Percentiles rank a stretch among this genome's conserved stretches.
Evolutionary conservation across 176 grass and related monocot genomes (phyloP).

Genomic region (Panicum miliaceum): DNA sequence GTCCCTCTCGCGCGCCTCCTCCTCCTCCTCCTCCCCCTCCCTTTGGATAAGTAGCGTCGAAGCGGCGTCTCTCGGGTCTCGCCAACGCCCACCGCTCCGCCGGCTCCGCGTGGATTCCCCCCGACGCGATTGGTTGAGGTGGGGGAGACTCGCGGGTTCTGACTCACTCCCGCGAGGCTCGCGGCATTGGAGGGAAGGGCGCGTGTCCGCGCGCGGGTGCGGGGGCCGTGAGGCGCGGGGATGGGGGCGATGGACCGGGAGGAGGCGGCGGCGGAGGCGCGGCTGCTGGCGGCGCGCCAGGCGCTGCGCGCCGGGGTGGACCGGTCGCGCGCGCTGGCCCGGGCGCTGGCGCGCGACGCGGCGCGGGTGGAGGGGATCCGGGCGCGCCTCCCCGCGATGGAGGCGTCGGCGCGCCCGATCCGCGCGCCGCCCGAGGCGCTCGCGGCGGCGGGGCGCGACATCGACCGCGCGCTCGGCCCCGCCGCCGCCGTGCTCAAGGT

Average conservation of each 20-base stretch:
- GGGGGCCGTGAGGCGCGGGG: no score
- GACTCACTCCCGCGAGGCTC: no score
- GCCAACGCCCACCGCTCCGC: neutral
- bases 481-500: constrained; percentile 91
- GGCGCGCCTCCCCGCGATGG: constrained; percentile 51
- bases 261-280: constrained; percentile 12
- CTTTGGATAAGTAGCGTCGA: neutral
- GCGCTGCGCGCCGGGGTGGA: constrained; percentile 55
- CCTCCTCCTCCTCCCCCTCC: neutral
- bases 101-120: neutral
- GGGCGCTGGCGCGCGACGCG: constrained; percentile 40
- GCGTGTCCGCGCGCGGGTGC: no score
- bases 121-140: neutral
- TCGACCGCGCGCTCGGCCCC: constrained; percentile 80
- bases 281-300: constrained; percentile 53
- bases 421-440: constrained; percentile 63
- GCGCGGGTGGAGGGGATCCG: constrained; percentile 57
- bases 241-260: neutral
- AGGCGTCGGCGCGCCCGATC: constrained; percentile 73
- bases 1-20: neutral
- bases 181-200: no score
- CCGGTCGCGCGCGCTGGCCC: constrained; percentile 45
- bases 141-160: neutral
- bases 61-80: neutral
- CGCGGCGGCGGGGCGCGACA: constrained; percentile 45